Evolutionary conservation across 345 rosid genomes (phyloP), one percentile per base, ranked within the genome.

Genomic region (Zanthoxylum bungeanum): DNA sequence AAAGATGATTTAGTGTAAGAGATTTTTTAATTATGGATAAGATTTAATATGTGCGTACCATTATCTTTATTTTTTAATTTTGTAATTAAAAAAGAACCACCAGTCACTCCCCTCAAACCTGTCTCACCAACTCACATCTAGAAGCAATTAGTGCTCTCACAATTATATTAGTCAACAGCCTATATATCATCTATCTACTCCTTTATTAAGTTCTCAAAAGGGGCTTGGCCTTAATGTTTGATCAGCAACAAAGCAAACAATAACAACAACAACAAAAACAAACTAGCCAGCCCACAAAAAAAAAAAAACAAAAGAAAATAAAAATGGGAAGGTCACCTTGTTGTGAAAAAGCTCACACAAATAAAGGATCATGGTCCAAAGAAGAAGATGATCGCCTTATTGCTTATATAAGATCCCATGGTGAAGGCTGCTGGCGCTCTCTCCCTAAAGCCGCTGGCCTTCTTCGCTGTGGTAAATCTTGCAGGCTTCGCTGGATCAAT

Each of bases 81-180:
- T n/a, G n/a, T 53, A 7, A 53, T 10, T 24, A 7, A 30, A 56
- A 34, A 34, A 34, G 16, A 85, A 30, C 71, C 84, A 86, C 91
- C 90, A 83, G 89, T 86, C 88, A 83, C 86, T 78, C 82, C 77
- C 4, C 88, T 80, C 88, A 42, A 80, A 84, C 92, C 91, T 86
- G 83, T 89, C 89, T 86, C 91, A 91, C 98, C 98, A 93, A 93
- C 97, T 86, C 90, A 53, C 91, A 82, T 93, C 98, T 93, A 89
- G 97, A 93, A 93, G 88, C 92, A 83, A 53, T 78, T 82, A 73
- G 72, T 75, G 68, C 49, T 14, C 49, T 7, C 42, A 37, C 74
- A 40, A 11, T 33, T 56, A 7, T 0, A 36, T 59, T 63, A 76
- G 86, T 86, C 88, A 89, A 88, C 82, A 78, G 78, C 83, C 88